Base-by-base conservation (phyloP, 345 rosid species). In the Citrus trifoliata region DNA sequence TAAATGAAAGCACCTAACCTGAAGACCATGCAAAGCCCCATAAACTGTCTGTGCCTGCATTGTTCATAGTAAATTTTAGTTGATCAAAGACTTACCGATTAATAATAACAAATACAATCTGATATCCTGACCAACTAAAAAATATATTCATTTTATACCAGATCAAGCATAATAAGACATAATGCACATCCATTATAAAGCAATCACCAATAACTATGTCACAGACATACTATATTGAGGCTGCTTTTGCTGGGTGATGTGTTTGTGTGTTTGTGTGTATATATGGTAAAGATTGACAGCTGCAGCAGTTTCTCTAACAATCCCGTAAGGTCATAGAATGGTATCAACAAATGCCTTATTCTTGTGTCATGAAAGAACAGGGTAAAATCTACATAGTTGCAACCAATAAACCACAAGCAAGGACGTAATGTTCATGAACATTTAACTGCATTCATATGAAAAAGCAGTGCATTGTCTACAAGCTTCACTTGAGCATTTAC, bases 11-110 rank as follows among this genome's bases (percentile, higher is more conserved):
- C 30, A 59, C 46, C 82, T 75, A 75, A 92, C 97, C 97, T 90
- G 88, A 77, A 92, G 91, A 55, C 94, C 97, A 32, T 92, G 93
- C 53, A 92, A 84, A 74, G 93, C 94, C 68, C 97, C 97, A 71
- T 90, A 90, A 74, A 92, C 89, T 24, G 88, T 90, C 38, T 83
- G 79, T 74, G 92, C 94, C 97, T 90, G 87, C 81, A 80, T 68
- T 59, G 59, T 80, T 56, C 46, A 76, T n/a, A 79, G 63, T 2
- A 55, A 80, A 32, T 22, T 33, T 61, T 69, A 83, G 27, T 67
- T 68, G 65, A 78, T 66, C 64, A 67, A 60, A 70, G n/a, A 40
- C n/a, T 33, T 32, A 16, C 12, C 21, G 25, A 40, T 67, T 74
- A 73, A 80, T 64, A 53, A 38, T 38, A 28, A 28, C 28, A 58